Evolutionary conservation across 495 filamentous ascomycete genomes (phyloP).

Genomic region (Xylaria intraflava): DNA sequence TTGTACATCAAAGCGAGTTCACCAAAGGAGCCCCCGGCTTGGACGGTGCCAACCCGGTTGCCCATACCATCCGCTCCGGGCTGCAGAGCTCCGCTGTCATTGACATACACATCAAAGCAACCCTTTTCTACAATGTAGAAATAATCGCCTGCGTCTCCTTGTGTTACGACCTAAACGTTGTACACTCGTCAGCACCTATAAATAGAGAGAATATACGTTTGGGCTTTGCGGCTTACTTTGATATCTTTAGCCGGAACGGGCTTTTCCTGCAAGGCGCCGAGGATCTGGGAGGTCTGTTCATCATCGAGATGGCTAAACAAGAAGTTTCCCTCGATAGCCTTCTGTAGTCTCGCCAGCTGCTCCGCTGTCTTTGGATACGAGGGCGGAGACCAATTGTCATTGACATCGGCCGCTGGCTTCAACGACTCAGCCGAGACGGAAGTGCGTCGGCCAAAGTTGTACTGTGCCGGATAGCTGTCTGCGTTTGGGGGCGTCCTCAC

Average conservation of each 20-base stretch:
- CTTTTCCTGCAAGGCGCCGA: conserved; percentile 90
- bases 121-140: conserved; percentile 96
- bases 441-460: conserved; percentile 86
- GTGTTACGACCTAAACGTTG: conserved; percentile 66
- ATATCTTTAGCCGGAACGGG: conserved; percentile 91
- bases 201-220: neutral
- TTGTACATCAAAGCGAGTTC: conserved; percentile 99
- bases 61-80: conserved; percentile 81
- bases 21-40: conserved; percentile 91
- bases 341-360: conserved; percentile 70
- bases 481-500: conserved; percentile 40
- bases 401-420: conserved; percentile 73
- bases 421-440: conserved; percentile 96
- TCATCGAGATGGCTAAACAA: conserved; percentile 92
- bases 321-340: conserved; percentile 83
- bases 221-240: conserved; percentile 44
- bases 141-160: conserved; percentile 93
- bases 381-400: conserved; percentile 88
- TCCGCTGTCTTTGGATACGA: conserved; percentile 74
- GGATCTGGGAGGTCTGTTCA: conserved; percentile 76
- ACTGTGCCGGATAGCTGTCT: conserved; percentile 82
- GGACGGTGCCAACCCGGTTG: conserved; percentile 71
- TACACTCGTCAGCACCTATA: neutral
- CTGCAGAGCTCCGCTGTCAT: conserved; percentile 68
- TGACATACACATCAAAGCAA: conserved; percentile 86